Evolutionary conservation across 257 asterid species (phyloP), one percentile per base, ranked within the genome.

Genomic region (Solanum habrochaites): DNA sequence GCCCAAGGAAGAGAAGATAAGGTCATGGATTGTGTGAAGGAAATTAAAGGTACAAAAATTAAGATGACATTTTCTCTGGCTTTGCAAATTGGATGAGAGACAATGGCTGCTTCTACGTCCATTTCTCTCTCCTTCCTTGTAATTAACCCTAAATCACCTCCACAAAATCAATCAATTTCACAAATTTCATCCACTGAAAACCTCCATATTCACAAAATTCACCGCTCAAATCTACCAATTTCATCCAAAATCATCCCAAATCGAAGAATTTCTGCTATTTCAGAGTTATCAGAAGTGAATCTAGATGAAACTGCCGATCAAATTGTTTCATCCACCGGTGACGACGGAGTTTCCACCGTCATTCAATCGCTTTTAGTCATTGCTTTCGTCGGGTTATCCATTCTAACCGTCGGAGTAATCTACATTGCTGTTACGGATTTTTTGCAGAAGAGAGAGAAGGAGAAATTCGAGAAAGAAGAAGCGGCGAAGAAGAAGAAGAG

Each of bases 381-480:
- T 56, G 99, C 99, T 70, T 97, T 97, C 86, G 1, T 91, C 58
- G 96, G 94, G 45, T 91, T 97, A 89, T 91, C 98, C 89, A 82
- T 97, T 91, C 95, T 97, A 71, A 95, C 97, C 18, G 35, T 91
- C 0, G 99, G 99, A 95, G 99, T 95, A 10, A 88, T 95, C 92
- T 97, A 95, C 92, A 92, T 97, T 71, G 98, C 91, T 1, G 97
- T 94, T 60, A 93, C 98, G 58, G 99, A 97, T 85, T 97, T 91
- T 95, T 86, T 97, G 94, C 93, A 87, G 91, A 96, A 94, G 67
- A 95, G 98, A 91, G 98, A 97, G 86, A 88, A 90, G 6, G 98
- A 97, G 47, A 94, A 91, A 69, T 93, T 94, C 75, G 97, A 90
- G 91, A 95, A 95, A 88, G 98, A 95, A 81, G 99, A 97, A 85